phyloP scores from a whole-genome alignment of 371 early-diverging fungal species.

The Mortierella sp. region DNA sequence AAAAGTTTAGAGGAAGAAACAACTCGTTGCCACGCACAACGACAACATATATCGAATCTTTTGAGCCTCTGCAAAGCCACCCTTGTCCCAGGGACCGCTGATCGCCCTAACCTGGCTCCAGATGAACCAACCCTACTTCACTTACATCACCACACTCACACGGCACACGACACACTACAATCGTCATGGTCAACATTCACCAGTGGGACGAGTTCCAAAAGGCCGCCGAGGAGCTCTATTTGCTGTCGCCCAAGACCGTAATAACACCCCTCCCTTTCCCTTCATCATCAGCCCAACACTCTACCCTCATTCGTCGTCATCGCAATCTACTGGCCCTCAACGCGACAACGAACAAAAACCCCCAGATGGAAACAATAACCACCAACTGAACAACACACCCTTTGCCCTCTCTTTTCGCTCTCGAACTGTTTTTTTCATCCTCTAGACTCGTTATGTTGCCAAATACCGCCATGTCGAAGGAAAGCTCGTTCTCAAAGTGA shows the following conservation, averaged over 20 bases:
- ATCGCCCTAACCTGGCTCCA: slow-evolving; percentile 5
- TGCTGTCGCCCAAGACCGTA: slow-evolving; percentile 73
- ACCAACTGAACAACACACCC: background rate
- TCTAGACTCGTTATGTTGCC: slow-evolving; percentile 78
- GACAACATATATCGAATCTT: background rate
- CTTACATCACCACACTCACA: background rate
- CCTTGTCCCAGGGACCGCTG: background rate
- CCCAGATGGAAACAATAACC: background rate
- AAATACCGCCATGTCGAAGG: slow-evolving; percentile 80
- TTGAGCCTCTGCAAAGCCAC: background rate
- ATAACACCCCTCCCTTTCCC: slow-evolving; percentile 6
- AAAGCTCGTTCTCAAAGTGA: slow-evolving; percentile 81
- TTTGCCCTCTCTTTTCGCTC: background rate
- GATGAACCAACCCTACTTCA: background rate
- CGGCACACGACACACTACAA: background rate
- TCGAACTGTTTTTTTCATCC: background rate
- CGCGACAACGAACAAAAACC: background rate
- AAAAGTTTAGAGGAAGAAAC: slow-evolving; percentile 14
- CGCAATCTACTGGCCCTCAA: background rate
- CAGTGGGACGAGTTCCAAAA: slow-evolving; percentile 84
- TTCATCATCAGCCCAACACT: background rate
- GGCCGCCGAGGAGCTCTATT: slow-evolving; percentile 80
- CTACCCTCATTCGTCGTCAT: background rate
- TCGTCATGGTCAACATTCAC: slow-evolving; percentile 66
- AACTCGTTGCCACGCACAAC: background rate